Conservation (phyloP, 169 alveolate species). For the Gregarina niphandrodes region DNA sequence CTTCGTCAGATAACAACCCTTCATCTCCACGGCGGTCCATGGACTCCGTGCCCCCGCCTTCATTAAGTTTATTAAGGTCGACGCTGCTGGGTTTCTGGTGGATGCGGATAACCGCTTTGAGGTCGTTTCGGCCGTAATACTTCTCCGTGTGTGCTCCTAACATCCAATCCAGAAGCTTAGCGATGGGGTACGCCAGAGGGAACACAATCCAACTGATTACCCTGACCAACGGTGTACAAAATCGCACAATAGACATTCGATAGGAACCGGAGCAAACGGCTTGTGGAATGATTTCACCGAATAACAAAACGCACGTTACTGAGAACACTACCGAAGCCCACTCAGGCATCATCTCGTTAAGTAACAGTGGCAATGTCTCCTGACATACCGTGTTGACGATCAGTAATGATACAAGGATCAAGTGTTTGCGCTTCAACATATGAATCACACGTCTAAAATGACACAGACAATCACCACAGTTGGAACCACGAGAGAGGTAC, state of each 20-base stretch:
- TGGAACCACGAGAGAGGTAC: too few relatives aligned
- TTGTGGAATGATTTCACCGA: slow-evolving; percentile 77
- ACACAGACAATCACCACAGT: too few relatives aligned
- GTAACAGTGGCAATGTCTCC: slow-evolving; percentile 70
- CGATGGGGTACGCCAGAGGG: slow-evolving; percentile 46
- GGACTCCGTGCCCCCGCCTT: neutral
- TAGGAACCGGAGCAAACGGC: slow-evolving; percentile 72
- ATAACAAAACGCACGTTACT: slow-evolving; percentile 15
- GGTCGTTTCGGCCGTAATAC: slow-evolving; percentile 12
- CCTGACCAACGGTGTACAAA: slow-evolving; percentile 28
- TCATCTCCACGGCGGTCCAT: neutral
- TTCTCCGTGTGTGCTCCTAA: slow-evolving; percentile 45
- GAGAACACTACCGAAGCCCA: slow-evolving; percentile 9
- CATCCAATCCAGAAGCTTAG: slow-evolving; percentile 42
- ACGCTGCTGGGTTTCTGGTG: slow-evolving; percentile 11
- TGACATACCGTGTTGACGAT: slow-evolving; percentile 57
- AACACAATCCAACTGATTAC: slow-evolving; percentile 29
- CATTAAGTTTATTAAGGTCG: neutral
- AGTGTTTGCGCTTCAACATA: too few relatives aligned
- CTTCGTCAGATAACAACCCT: slow-evolving; percentile 3
- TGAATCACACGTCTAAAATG: too few relatives aligned
- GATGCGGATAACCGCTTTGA: slow-evolving; percentile 13
- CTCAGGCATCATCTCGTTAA: slow-evolving; percentile 52
- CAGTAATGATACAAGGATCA: slow-evolving; percentile 45
- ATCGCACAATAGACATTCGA: slow-evolving; percentile 31